Percentiles rank a stretch among this genome's conserved stretches.
Conservation (phyloP, 345 rosid genomes). For the Aegle marmelos region DNA sequence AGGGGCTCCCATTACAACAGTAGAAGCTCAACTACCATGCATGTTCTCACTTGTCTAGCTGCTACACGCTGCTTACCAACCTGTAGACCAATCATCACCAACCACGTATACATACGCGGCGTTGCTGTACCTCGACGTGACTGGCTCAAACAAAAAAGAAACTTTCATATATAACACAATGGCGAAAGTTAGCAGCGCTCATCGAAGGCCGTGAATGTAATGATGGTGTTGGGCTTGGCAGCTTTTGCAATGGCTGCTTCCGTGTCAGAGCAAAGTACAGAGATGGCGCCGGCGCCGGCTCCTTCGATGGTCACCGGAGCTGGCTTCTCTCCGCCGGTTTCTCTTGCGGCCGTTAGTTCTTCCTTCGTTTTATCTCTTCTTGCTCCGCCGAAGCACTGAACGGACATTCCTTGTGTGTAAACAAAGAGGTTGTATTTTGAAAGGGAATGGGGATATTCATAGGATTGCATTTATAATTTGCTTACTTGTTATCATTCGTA, state of each 20-base stretch:
- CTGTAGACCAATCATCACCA: not conserved
- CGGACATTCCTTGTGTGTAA: not conserved
- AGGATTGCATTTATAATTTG: too few relatives aligned
- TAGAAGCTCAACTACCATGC: not conserved
- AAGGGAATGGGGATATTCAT: too few relatives aligned
- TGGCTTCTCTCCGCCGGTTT: conserved; percentile 6
- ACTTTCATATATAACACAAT: not conserved
- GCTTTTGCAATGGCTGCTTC: not conserved
- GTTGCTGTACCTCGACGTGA: too few relatives aligned
- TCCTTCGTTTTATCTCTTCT: conserved; percentile 24
- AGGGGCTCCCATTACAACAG: not conserved
- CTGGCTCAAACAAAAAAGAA: not conserved
- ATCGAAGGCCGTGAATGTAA: not conserved
- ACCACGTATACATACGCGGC: not conserved
- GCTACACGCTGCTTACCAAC: not conserved
- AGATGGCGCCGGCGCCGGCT: conserved; percentile 8
- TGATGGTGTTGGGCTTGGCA: not conserved
- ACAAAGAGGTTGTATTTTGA: too few relatives aligned
- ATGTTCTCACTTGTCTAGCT: not conserved
- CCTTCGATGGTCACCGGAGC: conserved; percentile 18
- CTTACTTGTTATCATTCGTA: too few relatives aligned
- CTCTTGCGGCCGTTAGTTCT: not conserved
- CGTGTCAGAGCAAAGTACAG: not conserved
- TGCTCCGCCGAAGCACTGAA: conserved; percentile 18
- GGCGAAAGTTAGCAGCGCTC: conserved; percentile 1